Percentiles rank a stretch among this genome's conserved stretches.
Evolutionary conservation across 352 stramenopile species (phyloP).

Genomic region (Nothophytophthora sp.): DNA sequence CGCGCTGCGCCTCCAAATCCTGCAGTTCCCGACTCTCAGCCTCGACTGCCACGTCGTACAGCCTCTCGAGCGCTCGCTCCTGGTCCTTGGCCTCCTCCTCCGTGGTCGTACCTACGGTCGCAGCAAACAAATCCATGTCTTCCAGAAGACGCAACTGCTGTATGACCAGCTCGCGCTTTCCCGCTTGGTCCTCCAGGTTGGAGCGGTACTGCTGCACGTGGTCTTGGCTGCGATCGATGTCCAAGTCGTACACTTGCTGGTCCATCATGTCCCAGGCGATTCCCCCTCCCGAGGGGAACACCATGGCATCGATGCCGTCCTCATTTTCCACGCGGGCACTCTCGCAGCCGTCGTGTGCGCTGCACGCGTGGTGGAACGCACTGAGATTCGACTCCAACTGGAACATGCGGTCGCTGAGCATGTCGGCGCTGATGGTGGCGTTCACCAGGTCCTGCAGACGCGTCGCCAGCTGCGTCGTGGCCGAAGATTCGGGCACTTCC

Average conservation of each 20-base stretch:
- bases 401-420: slow-evolving; percentile 90
- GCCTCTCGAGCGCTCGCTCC: slow-evolving; percentile 40
- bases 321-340: slow-evolving; percentile 12
- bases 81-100: slow-evolving; percentile 46
- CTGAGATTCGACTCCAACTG: slow-evolving; percentile 82
- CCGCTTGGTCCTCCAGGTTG: slow-evolving; percentile 65
- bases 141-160: slow-evolving; percentile 44
- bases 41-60: slow-evolving; percentile 59
- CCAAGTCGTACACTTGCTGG: slow-evolving; percentile 78
- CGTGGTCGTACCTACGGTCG: slow-evolving; percentile 29
- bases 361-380: slow-evolving; percentile 67
- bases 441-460: slow-evolving; percentile 77
- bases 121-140: slow-evolving; percentile 48
- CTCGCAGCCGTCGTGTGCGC: slow-evolving; percentile 37
- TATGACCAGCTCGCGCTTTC: slow-evolving; percentile 68
- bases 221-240: slow-evolving; percentile 64
- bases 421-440: slow-evolving; percentile 79
- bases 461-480: slow-evolving; percentile 40
- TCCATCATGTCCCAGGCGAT: slow-evolving; percentile 80
- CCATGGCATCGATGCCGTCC: slow-evolving; percentile 18
- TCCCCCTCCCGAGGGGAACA: slow-evolving; percentile 31
- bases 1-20: slow-evolving; percentile 49
- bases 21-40: slow-evolving; percentile 56
- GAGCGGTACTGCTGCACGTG: slow-evolving; percentile 82
- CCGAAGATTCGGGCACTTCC: slow-evolving; percentile 56